Base-by-base conservation (phyloP, 169 alveolate genomes). In the Plasmodium sp. region DNA sequence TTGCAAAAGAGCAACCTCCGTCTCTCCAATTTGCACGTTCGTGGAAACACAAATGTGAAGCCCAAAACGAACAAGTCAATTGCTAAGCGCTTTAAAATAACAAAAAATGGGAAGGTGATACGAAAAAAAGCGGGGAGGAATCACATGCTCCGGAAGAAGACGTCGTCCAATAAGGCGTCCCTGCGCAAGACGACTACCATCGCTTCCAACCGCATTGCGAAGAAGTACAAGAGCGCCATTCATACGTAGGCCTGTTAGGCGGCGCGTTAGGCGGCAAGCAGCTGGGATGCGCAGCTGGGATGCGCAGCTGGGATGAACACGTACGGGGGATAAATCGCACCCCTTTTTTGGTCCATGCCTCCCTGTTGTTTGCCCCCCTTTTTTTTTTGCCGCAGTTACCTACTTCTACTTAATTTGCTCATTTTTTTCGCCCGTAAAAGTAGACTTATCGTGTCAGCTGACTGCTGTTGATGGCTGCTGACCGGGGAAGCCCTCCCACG, bases 11-110 rank as follows among this genome's bases (percentile, higher is more conserved):
- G 73, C 81, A n/a, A 84, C 86, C 12, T 34, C 45, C 71, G 56
- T 83, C 58, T 12, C 71, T 86, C 81, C 34, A 41, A 27, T 6
- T 48, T 86, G 71, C n/a, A 77, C 71, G 94, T 86, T 56, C 96
- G 96, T 93, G 94, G 94, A 33, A 51, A 48, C n/a, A 86, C 97
- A 51, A 94, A 97, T 31, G 93, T 97, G 39, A 97, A 97, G 54
- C 98, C 98, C 3, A 97, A 97, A 74, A 97, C 98, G 27, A 95
- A 96, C 81, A 96, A 97, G 81, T 96, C 98, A 18, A 97, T 97
- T 48, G 97, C 98, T 2, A 97, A 97, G 81, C 81, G 98, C 16
- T 97, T 97, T 93, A 97, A 97, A 81, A 83, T 97, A 56, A 97
- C 98, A 6, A 97, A 97, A 31, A 96, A 97, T 27, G 98, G 98